phyloP scores from a whole-genome alignment of 2,329 filamentous ascomycete genomes.

The Hymenoscyphus fructigenus region DNA sequence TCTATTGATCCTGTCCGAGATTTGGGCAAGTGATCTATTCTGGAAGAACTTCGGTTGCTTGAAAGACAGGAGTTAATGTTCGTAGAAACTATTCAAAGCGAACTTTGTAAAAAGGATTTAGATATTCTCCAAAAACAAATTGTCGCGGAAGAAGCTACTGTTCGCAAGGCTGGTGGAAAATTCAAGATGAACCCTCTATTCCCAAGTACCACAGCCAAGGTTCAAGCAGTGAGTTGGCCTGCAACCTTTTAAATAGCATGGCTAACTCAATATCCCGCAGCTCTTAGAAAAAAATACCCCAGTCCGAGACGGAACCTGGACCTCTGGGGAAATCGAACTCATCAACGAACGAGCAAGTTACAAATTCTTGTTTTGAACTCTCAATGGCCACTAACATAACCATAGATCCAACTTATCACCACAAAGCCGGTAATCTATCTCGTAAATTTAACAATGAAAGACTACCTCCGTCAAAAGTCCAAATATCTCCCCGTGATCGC shows the following conservation, averaged over 20 bases:
- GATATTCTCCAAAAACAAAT: constrained; percentile 44
- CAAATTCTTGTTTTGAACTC: background rate
- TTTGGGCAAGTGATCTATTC: constrained; percentile 37
- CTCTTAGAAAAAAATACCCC: constrained; percentile 44
- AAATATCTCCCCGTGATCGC: constrained; percentile 47
- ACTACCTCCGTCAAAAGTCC: constrained; percentile 47
- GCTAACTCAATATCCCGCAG: constrained; percentile 18
- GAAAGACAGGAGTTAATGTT: background rate
- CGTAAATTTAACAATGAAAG: constrained; percentile 48
- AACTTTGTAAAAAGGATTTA: constrained; percentile 45
- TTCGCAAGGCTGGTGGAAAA: constrained; percentile 45
- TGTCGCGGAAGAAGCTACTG: constrained; percentile 41
- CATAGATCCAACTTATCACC: constrained; percentile 42
- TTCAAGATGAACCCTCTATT: constrained; percentile 48
- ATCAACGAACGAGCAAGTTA: constrained; percentile 45
- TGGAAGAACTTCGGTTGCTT: background rate
- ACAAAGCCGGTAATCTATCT: constrained; percentile 48
- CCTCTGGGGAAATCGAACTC: constrained; percentile 44
- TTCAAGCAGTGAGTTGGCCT: constrained; percentile 34
- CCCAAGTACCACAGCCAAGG: constrained; percentile 44
- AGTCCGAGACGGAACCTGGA: constrained; percentile 45
- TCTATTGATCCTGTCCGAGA: constrained; percentile 47
- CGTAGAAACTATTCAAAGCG: constrained; percentile 41
- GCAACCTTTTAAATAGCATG: background rate
- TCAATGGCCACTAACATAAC: background rate